Evolutionary conservation across 1,284 basidiomycete species (phyloP).

Genomic region (Malassezia equina): DNA sequence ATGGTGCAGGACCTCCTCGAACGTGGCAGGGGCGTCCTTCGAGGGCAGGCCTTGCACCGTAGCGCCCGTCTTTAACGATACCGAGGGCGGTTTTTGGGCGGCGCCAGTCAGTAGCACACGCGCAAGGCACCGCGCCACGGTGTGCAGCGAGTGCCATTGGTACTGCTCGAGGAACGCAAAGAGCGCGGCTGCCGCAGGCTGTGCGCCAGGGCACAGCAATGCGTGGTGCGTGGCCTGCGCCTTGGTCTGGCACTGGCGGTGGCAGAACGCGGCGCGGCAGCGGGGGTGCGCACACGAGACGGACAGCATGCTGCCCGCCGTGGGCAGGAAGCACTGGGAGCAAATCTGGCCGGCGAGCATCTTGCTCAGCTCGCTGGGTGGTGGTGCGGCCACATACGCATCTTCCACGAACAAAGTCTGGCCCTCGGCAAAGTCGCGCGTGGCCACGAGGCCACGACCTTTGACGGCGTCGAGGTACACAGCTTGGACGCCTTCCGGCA

Average conservation of each 20-base stretch:
- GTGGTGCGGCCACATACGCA: constrained; percentile 48
- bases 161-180: constrained; percentile 56
- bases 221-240: constrained; percentile 58
- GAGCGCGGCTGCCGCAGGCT: constrained; percentile 58
- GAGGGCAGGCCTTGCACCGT: constrained; percentile 8
- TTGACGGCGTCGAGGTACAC: constrained; percentile 62
- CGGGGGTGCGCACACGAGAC: constrained; percentile 24
- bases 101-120: constrained; percentile 56
- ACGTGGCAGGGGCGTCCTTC: constrained; percentile 2
- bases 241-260: constrained; percentile 61
- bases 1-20: constrained; percentile 10
- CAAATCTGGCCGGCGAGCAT: constrained; percentile 27
- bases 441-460: constrained; percentile 73
- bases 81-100: constrained; percentile 44
- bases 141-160: constrained; percentile 67
- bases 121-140: constrained; percentile 60
- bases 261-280: constrained; percentile 62
- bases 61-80: constrained; percentile 30
- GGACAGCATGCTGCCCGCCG: constrained; percentile 44
- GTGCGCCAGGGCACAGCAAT: constrained; percentile 64
- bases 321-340: constrained; percentile 34
- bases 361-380: constrained; percentile 24
- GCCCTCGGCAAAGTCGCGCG: constrained; percentile 58
- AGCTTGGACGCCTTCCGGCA: constrained; percentile 53
- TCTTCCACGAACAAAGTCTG: constrained; percentile 71